Base-by-base conservation (phyloP, 768 basidiomycete genomes). In the Cystobasidium tubakii region DNA sequence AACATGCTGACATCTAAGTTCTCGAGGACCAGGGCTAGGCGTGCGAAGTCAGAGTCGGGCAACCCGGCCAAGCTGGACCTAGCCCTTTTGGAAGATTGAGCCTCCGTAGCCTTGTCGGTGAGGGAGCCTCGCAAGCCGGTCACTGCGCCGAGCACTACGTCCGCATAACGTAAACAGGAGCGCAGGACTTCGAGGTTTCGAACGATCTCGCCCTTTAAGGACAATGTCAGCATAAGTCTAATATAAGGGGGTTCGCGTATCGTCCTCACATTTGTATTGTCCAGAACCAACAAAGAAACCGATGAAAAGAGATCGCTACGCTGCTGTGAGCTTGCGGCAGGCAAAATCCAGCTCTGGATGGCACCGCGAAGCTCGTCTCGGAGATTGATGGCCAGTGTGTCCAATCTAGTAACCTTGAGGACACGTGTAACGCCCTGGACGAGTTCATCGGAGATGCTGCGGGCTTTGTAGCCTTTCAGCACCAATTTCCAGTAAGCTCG, bases 1-100 rank as follows among this genome's bases (percentile, higher is more conserved):
- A 77, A 31, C 23, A 4, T 39, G 7, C 36, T 44, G 57, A 76
- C 75, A 10, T 78, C 74, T 53, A 77, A 42, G 2, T 64, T 63
- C 42, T 78, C 70, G 10, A 72, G 62, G 6, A 43, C 21, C 36
- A 46, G 10, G n/a, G 15, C 50, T 17, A 67, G 27, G 2, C 53
- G 27, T 6, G 44, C 44, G 6, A 53, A 25, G 6, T 17, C 46
- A 4, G 21, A n/a, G 46, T 50, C 46, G 4, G 9, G 46, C 12
- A 19, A 15, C 21, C 10, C 46, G 21, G 46, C 46, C n/a, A 50
- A 4, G 46, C 10, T n/a, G 21, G 46, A 21, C 21, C 21, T 50
- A 4, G 21, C 46, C 21, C n/a, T 50, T 19, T 50, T 50, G 4
- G 46, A 3, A n/a, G 46, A 50, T 21, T 15, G 46, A 50, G 9